These are phyloP conservation scores for Alternaria triticina DNA, from an alignment of 2,329 filamentous ascomycete genomes.

Conservation along the genomic window DNA sequence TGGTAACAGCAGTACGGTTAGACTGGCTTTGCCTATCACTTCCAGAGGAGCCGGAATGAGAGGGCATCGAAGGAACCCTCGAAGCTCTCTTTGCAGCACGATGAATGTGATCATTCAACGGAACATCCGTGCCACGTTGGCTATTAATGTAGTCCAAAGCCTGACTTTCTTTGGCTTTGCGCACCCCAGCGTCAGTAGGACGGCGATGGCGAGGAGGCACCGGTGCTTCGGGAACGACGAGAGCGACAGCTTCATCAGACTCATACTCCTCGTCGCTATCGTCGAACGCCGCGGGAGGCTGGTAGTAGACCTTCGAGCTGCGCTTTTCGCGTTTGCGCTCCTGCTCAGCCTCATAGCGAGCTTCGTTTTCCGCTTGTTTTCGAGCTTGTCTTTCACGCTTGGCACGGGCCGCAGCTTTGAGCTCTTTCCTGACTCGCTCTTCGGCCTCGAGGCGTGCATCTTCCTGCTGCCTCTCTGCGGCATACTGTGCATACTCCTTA, in stretches of 20 bases:
- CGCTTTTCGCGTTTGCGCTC: constrained; percentile 23
- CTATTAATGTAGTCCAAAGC: constrained; percentile 41
- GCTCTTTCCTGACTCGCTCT: not conserved
- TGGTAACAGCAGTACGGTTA: constrained; percentile 36
- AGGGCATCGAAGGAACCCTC: constrained; percentile 33
- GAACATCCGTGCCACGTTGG: constrained; percentile 34
- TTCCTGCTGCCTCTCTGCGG: not conserved
- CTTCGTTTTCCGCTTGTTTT: not conserved
- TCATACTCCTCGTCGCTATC: constrained; percentile 20
- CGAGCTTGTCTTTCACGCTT: not conserved
- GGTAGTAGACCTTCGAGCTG: constrained; percentile 18
- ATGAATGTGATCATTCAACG: constrained; percentile 37
- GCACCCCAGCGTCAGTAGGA: constrained; percentile 27
- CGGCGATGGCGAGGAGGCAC: constrained; percentile 26
- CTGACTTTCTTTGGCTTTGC: constrained; percentile 26
- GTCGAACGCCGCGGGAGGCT: constrained; percentile 18
- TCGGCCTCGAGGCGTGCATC: not conserved
- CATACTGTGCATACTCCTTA: constrained; percentile 14
- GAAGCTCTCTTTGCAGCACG: constrained; percentile 37
- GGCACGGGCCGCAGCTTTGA: constrained; percentile 1
- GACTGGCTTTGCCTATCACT: constrained; percentile 39
- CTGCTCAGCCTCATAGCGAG: constrained; percentile 7
- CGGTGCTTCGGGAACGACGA: constrained; percentile 5
- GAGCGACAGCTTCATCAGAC: constrained; percentile 7
- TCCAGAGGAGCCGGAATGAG: constrained; percentile 37